phyloP scores from a whole-genome alignment of 768 basidiomycete species.

The Tylopilus plumbeoviolaceoides region DNA sequence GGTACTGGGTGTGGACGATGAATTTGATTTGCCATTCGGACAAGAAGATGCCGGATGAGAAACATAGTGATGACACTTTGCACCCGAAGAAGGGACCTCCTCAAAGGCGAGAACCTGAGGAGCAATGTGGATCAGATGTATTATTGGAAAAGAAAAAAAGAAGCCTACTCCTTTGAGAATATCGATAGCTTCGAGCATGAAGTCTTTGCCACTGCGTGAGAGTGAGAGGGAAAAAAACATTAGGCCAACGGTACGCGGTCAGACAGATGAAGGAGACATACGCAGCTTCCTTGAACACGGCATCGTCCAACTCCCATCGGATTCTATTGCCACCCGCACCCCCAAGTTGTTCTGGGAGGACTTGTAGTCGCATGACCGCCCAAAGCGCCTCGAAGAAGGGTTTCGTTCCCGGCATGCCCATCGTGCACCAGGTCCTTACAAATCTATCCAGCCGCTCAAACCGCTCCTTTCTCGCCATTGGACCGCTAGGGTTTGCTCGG shows the following conservation, averaged over 20 bases:
- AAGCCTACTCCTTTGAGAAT: constrained; percentile 83
- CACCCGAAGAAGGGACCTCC: constrained; percentile 44
- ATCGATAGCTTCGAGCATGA: constrained; percentile 89
- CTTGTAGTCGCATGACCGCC: constrained; percentile 78
- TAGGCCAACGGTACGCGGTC: constrained; percentile 6
- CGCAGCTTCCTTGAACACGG: constrained; percentile 92
- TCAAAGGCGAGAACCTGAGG: constrained; percentile 67
- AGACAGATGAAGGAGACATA: constrained; percentile 41
- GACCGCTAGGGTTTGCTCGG: constrained; percentile 59
- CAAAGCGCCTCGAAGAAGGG: constrained; percentile 70
- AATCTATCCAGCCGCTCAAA: constrained; percentile 73
- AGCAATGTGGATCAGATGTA: constrained; percentile 4
- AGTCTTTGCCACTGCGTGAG: constrained; percentile 76
- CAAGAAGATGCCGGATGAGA: constrained; percentile 42
- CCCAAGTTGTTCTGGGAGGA: constrained; percentile 73
- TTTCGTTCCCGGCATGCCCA: constrained; percentile 84
- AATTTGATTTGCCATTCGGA: constrained; percentile 54
- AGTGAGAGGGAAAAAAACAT: constrained; percentile 11
- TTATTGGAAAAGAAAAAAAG: constrained; percentile 5
- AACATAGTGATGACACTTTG: constrained; percentile 27
- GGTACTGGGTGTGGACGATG: constrained; percentile 35
- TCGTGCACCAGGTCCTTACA: constrained; percentile 76
- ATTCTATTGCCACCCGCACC: constrained; percentile 72
- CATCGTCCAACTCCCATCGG: constrained; percentile 92
- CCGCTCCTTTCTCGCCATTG: constrained; percentile 71